These are phyloP conservation scores for Dalbergia cochinchinensis DNA, from an alignment of 306 rosid species.

Conservation along the genomic window DNA sequence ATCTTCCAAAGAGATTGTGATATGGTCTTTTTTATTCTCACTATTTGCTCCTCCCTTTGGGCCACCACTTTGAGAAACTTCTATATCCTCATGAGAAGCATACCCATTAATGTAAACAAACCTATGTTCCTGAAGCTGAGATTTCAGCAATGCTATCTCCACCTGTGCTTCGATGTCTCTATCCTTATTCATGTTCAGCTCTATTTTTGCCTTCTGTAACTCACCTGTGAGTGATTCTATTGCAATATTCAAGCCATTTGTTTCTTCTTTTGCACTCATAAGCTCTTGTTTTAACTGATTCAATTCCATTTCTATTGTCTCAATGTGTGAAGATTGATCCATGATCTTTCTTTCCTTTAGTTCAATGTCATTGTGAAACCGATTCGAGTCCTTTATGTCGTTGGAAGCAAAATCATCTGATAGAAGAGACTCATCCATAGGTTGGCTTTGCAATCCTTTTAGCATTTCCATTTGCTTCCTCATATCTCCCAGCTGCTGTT, in stretches of 20 bases:
- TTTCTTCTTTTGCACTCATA: slow-evolving; percentile 53
- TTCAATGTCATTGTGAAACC: no score
- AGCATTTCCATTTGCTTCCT: slow-evolving; percentile 47
- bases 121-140: slow-evolving; percentile 62
- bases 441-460: slow-evolving; percentile 48
- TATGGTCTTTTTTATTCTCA: slow-evolving; percentile 31
- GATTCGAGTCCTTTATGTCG: no score
- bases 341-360: slow-evolving; percentile 7
- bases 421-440: slow-evolving; percentile 18
- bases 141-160: slow-evolving; percentile 66
- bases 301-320: slow-evolving; percentile 55
- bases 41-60: slow-evolving; percentile 32
- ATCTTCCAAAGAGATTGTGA: slow-evolving; percentile 51
- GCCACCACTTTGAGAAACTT: slow-evolving; percentile 19
- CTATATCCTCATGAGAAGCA: background rate
- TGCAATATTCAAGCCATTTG: slow-evolving; percentile 43
- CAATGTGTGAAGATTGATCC: slow-evolving; percentile 50
- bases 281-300: slow-evolving; percentile 55
- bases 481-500: slow-evolving; percentile 52
- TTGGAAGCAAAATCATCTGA: no score
- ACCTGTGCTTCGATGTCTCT: slow-evolving; percentile 54
- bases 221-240: slow-evolving; percentile 55
- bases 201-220: slow-evolving; percentile 51
- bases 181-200: slow-evolving; percentile 51
- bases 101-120: slow-evolving; percentile 44